phyloP scores from a whole-genome alignment of 148 eudicot genomes.

The Chenopodium quinoa region DNA sequence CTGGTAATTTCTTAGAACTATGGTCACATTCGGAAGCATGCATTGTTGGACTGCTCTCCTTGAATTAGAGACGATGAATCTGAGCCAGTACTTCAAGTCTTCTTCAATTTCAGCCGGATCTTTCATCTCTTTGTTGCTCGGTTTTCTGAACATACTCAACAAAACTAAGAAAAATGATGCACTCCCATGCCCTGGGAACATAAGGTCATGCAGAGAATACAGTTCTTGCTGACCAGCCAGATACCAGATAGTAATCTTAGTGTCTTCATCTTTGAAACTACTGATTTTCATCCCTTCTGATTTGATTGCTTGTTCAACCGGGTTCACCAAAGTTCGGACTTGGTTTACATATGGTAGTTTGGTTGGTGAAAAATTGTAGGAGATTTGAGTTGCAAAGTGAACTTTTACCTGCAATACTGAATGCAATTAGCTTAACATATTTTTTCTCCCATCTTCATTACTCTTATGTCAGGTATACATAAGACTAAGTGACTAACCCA shows the following conservation, averaged over 20 bases:
- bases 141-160: conserved; percentile 58
- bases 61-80: conserved; percentile 85
- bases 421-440: neutral
- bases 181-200: conserved; percentile 96
- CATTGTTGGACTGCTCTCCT: conserved; percentile 77
- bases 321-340: conserved; percentile 71
- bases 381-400: conserved; percentile 70
- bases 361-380: conserved; percentile 54
- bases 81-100: conserved; percentile 89
- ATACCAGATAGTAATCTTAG: conserved; percentile 84
- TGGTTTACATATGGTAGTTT: conserved; percentile 70
- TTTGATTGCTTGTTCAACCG: conserved; percentile 82
- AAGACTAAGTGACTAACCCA: neutral
- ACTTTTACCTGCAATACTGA: conserved; percentile 62
- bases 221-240: conserved; percentile 75
- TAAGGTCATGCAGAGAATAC: conserved; percentile 72
- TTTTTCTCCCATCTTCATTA: neutral
- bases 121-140: conserved; percentile 76
- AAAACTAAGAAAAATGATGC: conserved; percentile 70
- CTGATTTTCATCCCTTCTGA: conserved; percentile 61
- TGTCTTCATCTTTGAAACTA: conserved; percentile 66
- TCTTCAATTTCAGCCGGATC: conserved; percentile 66
- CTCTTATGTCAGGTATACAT: neutral
- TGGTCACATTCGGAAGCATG: conserved; percentile 76
- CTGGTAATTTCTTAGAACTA: no score